Evolutionary conservation across 1,284 basidiomycete genomes (phyloP), one percentile per base, ranked within the genome.

Genomic region (Ceratobasidium theobromae): DNA sequence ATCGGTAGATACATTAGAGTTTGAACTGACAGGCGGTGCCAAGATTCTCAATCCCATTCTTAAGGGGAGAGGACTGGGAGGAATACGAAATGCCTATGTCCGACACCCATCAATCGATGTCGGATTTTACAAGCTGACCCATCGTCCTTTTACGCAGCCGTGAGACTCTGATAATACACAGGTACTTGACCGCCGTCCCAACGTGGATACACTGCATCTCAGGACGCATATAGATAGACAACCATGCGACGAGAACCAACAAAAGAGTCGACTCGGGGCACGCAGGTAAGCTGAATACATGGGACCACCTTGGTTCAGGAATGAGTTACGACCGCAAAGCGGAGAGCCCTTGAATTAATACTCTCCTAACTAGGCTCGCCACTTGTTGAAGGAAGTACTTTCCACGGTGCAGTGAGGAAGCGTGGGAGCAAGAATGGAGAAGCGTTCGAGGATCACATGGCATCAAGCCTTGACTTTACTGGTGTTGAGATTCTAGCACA

Each of bases 1-100:
- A 32, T 58, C 55, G 35, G 55, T 58, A 18, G 55, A 58, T 43
- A 58, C 48, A 21, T 30, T 58, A 23, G n/a, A 57, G 40, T 21
- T 54, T 16, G 23, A 33, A 54, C 45, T 32, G 43, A 45, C 6
- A 27, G 27, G 4, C 25, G 5, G 12, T 46, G 40, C 27, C 25
- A 18, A 18, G 51, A n/a, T 55, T 55, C 35, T 45, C 43, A n/a
- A n/a, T n/a, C n/a, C n/a, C n/a, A n/a, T n/a, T n/a, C n/a, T n/a
- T n/a, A n/a, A n/a, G n/a, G n/a, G n/a, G n/a, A n/a, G n/a, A n/a
- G n/a, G n/a, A n/a, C n/a, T n/a, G n/a, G n/a, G n/a, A n/a, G n/a
- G n/a, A n/a, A n/a, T n/a, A n/a, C n/a, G n/a, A n/a, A n/a, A n/a
- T n/a, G n/a, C n/a, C 5, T 9, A 33, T 58, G 32, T n/a, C 14